These are phyloP conservation scores for Elongisporangium prolatum DNA, from an alignment of 352 stramenopile genomes.

Conservation along the genomic window DNA sequence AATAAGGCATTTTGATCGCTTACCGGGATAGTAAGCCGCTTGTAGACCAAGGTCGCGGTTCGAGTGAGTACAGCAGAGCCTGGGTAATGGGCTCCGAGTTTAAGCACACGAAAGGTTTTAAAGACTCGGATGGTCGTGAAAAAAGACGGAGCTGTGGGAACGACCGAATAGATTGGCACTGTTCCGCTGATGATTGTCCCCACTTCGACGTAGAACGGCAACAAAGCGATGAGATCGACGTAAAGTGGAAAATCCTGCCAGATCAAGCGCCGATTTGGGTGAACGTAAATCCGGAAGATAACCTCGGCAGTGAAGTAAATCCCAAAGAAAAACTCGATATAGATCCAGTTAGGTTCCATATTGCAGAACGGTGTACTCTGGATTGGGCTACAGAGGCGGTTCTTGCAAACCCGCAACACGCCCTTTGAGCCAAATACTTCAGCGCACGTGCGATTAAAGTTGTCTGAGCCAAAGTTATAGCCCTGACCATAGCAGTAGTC, in stretches of 20 bases:
- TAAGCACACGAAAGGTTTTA: conserved; percentile 44
- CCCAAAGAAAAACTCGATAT: conserved; percentile 39
- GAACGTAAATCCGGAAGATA: conserved; percentile 18
- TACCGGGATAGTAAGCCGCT: conserved; percentile 36
- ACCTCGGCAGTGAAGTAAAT: conserved; percentile 38
- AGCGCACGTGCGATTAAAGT: conserved; percentile 14
- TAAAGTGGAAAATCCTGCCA: conserved; percentile 20
- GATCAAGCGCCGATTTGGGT: conserved; percentile 20
- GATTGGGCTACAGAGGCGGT: conserved; percentile 34
- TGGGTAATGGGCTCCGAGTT: conserved; percentile 37
- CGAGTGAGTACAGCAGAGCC: conserved; percentile 26
- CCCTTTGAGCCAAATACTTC: conserved; percentile 19
- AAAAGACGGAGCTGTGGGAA: conserved; percentile 34
- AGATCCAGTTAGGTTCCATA: conserved; percentile 49
- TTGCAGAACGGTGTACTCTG: conserved; percentile 27
- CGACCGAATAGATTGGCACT: conserved; percentile 28
- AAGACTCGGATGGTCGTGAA: conserved; percentile 33
- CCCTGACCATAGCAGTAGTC: conserved; percentile 21
- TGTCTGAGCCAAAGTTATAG: conserved; percentile 29
- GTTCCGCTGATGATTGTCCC: conserved; percentile 14
- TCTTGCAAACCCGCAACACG: conserved; percentile 26
- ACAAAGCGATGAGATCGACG: conserved; percentile 19
- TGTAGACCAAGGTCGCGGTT: conserved; percentile 26
- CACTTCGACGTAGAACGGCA: conserved; percentile 31
- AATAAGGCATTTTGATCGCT: not conserved